Evolutionary conservation across 2,329 filamentous ascomycete species (phyloP).

Genomic region (Sarocladium brachiariae): DNA sequence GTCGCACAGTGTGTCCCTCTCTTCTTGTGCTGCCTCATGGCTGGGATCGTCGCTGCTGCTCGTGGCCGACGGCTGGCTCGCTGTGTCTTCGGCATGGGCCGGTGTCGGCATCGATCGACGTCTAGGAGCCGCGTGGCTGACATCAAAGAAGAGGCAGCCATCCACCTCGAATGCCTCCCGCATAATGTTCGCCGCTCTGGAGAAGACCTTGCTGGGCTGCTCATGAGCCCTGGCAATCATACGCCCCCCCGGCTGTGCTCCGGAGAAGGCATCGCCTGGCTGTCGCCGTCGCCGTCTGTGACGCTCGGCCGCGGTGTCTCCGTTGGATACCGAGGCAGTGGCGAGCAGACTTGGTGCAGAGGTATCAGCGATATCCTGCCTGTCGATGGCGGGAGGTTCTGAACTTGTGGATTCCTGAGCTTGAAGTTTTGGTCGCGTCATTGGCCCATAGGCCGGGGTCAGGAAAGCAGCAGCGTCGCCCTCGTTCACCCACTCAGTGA

Average conservation of each 20-base stretch:
- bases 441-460: neutral
- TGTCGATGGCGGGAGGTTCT: neutral
- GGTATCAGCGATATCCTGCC: neutral
- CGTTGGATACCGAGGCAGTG: neutral
- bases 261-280: conserved; percentile 3
- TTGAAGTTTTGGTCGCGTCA: neutral
- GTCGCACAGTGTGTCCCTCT: conserved; percentile 18
- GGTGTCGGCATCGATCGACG: neutral
- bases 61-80: conserved; percentile 12
- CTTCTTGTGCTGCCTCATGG: neutral
- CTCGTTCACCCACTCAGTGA: conserved; percentile 15
- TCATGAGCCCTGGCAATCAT: conserved; percentile 7
- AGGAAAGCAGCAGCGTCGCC: neutral
- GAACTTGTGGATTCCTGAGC: conserved; percentile 1
- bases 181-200: conserved; percentile 36
- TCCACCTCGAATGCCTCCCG: conserved; percentile 33
- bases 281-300: neutral
- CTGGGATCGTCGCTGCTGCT: conserved; percentile 19
- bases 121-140: conserved; percentile 22
- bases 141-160: conserved; percentile 27
- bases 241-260: neutral
- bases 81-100: conserved; percentile 15
- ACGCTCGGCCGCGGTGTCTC: neutral
- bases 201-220: conserved; percentile 24
- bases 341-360: neutral